Conservation (phyloP, 306 rosid species). For the Comarum palustre region DNA sequence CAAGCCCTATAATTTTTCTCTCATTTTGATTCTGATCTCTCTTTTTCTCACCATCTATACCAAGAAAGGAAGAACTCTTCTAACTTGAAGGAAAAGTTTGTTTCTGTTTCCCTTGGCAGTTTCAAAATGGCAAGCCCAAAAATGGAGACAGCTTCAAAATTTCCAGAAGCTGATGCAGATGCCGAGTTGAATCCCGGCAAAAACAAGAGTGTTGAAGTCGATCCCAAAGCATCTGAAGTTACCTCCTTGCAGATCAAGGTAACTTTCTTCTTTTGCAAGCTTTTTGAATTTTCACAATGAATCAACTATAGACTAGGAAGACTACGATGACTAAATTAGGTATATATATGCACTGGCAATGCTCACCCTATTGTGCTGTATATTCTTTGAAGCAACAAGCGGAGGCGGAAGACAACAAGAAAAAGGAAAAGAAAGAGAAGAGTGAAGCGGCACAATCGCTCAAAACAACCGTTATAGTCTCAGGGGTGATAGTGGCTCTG, state of each 20-base stretch:
- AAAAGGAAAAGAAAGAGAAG: slow-evolving; percentile 28
- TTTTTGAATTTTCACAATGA: not conserved
- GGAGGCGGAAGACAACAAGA: slow-evolving; percentile 33
- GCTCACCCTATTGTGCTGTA: not conserved
- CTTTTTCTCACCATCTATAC: not conserved
- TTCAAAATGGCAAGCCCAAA: slow-evolving; percentile 46
- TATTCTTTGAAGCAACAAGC: slow-evolving; percentile 33
- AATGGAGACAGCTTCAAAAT: slow-evolving; percentile 26
- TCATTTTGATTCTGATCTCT: slow-evolving; percentile 4
- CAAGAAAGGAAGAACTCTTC: slow-evolving; percentile 1
- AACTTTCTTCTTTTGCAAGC: not conserved
- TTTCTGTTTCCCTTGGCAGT: not conserved
- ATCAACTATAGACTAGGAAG: not conserved
- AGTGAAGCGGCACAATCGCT: slow-evolving; percentile 38
- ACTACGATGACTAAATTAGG: not conserved
- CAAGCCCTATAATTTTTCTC: slow-evolving; percentile 6
- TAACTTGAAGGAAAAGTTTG: not conserved
- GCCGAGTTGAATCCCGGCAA: slow-evolving; percentile 37
- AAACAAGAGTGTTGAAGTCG: slow-evolving; percentile 34
- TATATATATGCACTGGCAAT: not conserved
- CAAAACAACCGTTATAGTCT: slow-evolving; percentile 51
- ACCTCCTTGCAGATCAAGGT: slow-evolving; percentile 49
- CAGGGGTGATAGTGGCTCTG: slow-evolving; percentile 52
- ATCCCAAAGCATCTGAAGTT: slow-evolving; percentile 45
- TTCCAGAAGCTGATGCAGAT: slow-evolving; percentile 41